These are phyloP conservation scores for Xylaria longipes DNA, from an alignment of 495 filamentous ascomycete genomes.

Conservation along the genomic window DNA sequence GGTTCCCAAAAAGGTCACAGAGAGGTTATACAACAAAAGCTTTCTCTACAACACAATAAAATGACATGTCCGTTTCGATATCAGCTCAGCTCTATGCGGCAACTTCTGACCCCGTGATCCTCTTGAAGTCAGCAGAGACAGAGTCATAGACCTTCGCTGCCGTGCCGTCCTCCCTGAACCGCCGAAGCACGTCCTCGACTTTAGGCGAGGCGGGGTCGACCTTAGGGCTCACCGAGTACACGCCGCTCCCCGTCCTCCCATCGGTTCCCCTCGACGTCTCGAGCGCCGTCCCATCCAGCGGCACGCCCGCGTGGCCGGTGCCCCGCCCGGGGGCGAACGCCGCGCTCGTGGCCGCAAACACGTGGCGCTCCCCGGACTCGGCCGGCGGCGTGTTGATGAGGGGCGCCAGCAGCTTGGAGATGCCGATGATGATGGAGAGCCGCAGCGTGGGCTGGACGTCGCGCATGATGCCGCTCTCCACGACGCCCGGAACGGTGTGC, in stretches of 20 bases:
- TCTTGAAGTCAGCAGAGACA: constrained; percentile 46
- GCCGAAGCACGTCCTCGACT: constrained; percentile 42
- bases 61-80: not conserved
- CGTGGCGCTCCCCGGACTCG: constrained; percentile 57
- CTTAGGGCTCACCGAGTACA: constrained; percentile 49
- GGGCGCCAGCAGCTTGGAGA: constrained; percentile 27
- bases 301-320: constrained; percentile 27
- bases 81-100: not conserved
- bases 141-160: constrained; percentile 47
- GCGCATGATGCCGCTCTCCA: constrained; percentile 44
- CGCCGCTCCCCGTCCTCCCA: constrained; percentile 53
- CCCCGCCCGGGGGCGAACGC: constrained; percentile 43
- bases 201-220: constrained; percentile 41
- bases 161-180: constrained; percentile 36
- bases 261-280: constrained; percentile 43
- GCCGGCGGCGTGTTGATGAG: constrained; percentile 42
- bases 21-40: not conserved
- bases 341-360: constrained; percentile 56
- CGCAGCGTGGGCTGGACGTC: constrained; percentile 7
- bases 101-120: constrained; percentile 35
- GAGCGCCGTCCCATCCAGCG: constrained; percentile 32
- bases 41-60: not conserved
- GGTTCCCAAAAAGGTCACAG: not conserved
- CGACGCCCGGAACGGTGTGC: constrained; percentile 58
- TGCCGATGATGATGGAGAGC: not conserved